Conservation (phyloP, 371 early-diverging fungal genomes). For the Aphelidium insulamus region DNA sequence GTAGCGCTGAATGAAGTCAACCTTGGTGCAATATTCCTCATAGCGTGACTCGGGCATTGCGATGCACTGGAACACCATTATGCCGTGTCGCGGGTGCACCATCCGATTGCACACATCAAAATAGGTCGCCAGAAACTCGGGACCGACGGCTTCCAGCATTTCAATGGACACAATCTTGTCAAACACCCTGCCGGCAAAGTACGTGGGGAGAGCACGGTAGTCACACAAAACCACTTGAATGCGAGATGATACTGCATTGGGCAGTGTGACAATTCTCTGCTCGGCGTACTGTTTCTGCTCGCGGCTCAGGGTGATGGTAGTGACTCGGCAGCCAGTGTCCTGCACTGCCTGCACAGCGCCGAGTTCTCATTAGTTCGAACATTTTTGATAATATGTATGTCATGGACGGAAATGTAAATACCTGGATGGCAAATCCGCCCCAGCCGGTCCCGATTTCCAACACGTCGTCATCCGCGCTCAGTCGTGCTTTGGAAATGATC, state of each 20-base stretch:
- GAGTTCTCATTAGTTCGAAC: neutral
- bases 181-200: constrained; percentile 12
- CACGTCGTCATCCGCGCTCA: constrained; percentile 23
- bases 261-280: constrained; percentile 21
- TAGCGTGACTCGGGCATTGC: constrained; percentile 40
- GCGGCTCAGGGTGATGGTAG: constrained; percentile 30
- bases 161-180: constrained; percentile 42
- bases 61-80: constrained; percentile 23
- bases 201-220: constrained; percentile 27
- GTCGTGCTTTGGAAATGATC: constrained; percentile 23
- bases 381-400: constrained; percentile 1
- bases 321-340: constrained; percentile 22
- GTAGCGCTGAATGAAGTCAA: constrained; percentile 44
- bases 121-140: constrained; percentile 28
- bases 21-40: constrained; percentile 17
- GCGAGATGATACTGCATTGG: constrained; percentile 17
- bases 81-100: constrained; percentile 20
- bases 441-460: constrained; percentile 48
- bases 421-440: constrained; percentile 38
- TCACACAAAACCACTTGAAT: constrained; percentile 31
- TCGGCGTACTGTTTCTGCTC: constrained; percentile 38
- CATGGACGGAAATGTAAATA: constrained; percentile 4
- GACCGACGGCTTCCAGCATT: constrained; percentile 52
- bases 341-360: constrained; percentile 11
- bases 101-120: constrained; percentile 26